Conservation (phyloP, 1,139 yeast genomes). For the Blastobotrys petasosporus region DNA sequence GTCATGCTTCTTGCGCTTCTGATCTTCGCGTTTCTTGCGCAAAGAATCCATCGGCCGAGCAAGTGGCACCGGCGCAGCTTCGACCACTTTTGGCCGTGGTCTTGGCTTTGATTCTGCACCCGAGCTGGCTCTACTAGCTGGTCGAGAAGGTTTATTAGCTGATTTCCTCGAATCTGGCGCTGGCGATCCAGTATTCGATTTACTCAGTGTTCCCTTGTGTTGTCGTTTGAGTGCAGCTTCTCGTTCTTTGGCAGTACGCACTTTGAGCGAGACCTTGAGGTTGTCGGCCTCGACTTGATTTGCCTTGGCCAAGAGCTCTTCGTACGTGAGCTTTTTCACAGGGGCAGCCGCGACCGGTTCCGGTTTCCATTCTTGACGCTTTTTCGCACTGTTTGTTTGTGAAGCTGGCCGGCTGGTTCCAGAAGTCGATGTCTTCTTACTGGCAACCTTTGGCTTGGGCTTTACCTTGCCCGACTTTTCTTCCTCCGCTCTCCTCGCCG, state of each 20-base stretch:
- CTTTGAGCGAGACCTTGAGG: constrained; percentile 34
- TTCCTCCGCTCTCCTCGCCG: constrained; percentile 22
- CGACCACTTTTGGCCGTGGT: constrained; percentile 4
- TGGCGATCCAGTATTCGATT: background rate
- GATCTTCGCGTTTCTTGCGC: constrained; percentile 7
- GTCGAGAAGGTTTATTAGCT: too few relatives aligned
- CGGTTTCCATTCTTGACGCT: constrained; percentile 2
- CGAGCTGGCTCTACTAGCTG: constrained; percentile 1
- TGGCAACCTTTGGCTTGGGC: constrained; percentile 10
- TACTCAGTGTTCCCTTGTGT: background rate
- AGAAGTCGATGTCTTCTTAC: constrained; percentile 5
- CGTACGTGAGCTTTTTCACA: constrained; percentile 31
- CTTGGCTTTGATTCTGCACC: constrained; percentile 1
- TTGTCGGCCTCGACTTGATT: constrained; percentile 32
- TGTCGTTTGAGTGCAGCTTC: background rate
- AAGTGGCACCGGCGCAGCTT: constrained; percentile 13
- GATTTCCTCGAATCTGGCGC: background rate
- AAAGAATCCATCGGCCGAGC: constrained; percentile 20
- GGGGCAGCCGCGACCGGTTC: constrained; percentile 9
- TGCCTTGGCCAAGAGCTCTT: constrained; percentile 37
- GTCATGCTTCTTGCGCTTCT: constrained; percentile 9
- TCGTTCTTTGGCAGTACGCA: constrained; percentile 12
- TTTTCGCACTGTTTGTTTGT: background rate
- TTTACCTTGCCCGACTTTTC: constrained; percentile 11
- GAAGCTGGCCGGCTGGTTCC: constrained; percentile 1